Evolutionary conservation across 257 asterid species (phyloP).

Genomic region (Jasminum sambac): DNA sequence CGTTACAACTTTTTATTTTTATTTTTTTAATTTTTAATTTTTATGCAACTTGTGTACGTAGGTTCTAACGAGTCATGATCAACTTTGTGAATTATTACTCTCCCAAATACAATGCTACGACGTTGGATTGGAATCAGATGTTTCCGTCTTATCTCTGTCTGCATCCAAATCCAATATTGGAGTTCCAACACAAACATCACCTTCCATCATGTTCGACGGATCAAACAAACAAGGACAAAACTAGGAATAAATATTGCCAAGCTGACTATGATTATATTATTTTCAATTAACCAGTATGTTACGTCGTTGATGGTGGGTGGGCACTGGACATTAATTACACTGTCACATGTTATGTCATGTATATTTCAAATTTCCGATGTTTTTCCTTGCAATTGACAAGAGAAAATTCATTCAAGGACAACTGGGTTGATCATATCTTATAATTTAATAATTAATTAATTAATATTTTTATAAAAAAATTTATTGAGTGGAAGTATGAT

Average conservation of each 20-base stretch:
- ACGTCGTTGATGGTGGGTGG: not conserved
- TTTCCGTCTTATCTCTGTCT: constrained; percentile 10
- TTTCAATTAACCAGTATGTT: not conserved
- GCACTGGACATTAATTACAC: too few species aligned
- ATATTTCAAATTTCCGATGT: too few species aligned
- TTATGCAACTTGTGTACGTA: not conserved
- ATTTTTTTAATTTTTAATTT: too few species aligned
- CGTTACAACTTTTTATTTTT: too few species aligned
- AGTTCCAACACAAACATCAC: not conserved
- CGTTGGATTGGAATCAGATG: not conserved
- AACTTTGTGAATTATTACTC: constrained; percentile 12
- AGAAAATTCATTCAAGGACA: too few species aligned
- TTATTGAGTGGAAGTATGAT: too few species aligned
- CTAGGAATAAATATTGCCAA: not conserved
- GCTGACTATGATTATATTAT: not conserved
- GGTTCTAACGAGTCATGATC: constrained; percentile 15
- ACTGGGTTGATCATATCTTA: too few species aligned
- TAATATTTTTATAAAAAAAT: too few species aligned
- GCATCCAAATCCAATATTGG: not conserved
- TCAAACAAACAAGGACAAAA: not conserved
- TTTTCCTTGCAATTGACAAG: too few species aligned
- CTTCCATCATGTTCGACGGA: not conserved
- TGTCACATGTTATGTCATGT: too few species aligned
- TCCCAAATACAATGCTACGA: constrained; percentile 2
- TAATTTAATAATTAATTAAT: too few species aligned